Base-by-base conservation (phyloP, 352 stramenopile genomes). In the Saprolegnia parasitica region DNA sequence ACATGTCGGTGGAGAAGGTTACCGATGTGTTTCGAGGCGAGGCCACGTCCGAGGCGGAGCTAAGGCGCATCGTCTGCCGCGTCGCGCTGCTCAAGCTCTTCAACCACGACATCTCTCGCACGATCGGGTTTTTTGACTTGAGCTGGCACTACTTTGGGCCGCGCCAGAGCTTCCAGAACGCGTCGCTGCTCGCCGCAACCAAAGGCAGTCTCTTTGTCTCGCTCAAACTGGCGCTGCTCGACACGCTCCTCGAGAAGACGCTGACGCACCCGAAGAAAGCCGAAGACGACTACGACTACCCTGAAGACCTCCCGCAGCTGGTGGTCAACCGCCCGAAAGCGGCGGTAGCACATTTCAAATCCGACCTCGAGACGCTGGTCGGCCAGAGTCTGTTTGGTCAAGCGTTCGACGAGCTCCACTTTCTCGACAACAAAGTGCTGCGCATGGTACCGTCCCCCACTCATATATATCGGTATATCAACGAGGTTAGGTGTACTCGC, bases 251-350 rank as follows among this genome's bases (percentile, higher is more conserved):
- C 70, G 78, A 89, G 35, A 81, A 79, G 20, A 97, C 90, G 4
- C 75, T 86, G 3, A 94, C 89, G 29, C 76, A 82, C 0, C 76
- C 88, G 0, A 90, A 88, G 40, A 88, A 87, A 64, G 78, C 84
- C 0, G 90, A 97, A 35, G 90, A 97, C 67, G 90, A 97, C 71
- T 97, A 97, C 71, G 90, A 97, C 47, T 97, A 97, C 67, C 90
- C 90, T 0, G 87, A 96, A 37, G 88, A 97, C 52, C 65, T 97
- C 18, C 86, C 88, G 0, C 81, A 92, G 20, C 67, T 97, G 15
- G 68, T 88, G 35, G 74, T 97, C 11, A 96, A 97, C 55, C 85
- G 90, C 1, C 79, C 90, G 0, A 96, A 95, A 67, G 87, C 87
- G 4, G 86, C 88, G 46, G 79, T 84, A 0, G 87, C 90, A 0